Percentiles rank a stretch among this genome's conserved stretches.
Evolutionary conservation across 169 alveolate species (phyloP).

Genomic region (Plasmodium vinckei): DNA sequence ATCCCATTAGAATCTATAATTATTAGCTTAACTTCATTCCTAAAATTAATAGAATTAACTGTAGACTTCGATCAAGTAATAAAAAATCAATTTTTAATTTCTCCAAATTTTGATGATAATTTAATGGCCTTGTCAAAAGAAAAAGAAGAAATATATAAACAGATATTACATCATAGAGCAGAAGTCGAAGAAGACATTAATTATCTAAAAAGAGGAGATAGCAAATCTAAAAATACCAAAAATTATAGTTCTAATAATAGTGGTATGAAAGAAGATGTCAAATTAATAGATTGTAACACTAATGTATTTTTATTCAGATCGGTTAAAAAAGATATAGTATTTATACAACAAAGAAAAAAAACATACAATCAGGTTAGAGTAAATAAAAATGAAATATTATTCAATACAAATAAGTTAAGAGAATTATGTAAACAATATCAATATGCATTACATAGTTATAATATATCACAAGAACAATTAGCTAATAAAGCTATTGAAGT

Average conservation of each 20-base stretch:
- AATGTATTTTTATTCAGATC: conserved; percentile 90
- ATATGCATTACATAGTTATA: conserved; percentile 84
- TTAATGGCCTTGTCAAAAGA: conserved; percentile 73
- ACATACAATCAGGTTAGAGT: conserved; percentile 84
- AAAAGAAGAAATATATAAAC: conserved; percentile 55
- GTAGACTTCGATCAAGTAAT: conserved; percentile 93
- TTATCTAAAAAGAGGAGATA: conserved; percentile 84
- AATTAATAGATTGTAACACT: conserved; percentile 86
- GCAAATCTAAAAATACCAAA: conserved; percentile 81
- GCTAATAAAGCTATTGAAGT: conserved; percentile 93
- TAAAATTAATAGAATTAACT: conserved; percentile 92
- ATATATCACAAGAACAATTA: conserved; percentile 86
- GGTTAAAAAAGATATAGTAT: conserved; percentile 87
- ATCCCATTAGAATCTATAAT: conserved; percentile 86
- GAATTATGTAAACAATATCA: conserved; percentile 86
- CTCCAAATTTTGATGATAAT: conserved; percentile 88
- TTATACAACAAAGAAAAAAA: conserved; percentile 77
- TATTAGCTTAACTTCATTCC: conserved; percentile 86
- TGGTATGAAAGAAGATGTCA: conserved; percentile 79
- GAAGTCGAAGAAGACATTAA: conserved; percentile 88
- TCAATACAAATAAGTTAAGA: conserved; percentile 88
- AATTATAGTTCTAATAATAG: conserved; percentile 17
- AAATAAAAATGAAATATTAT: conserved; percentile 90
- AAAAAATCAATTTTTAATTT: conserved; percentile 89
- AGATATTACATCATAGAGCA: conserved; percentile 82